phyloP scores from a whole-genome alignment of 2,329 filamentous ascomycete species.

The Coleophoma eucalyptorum region DNA sequence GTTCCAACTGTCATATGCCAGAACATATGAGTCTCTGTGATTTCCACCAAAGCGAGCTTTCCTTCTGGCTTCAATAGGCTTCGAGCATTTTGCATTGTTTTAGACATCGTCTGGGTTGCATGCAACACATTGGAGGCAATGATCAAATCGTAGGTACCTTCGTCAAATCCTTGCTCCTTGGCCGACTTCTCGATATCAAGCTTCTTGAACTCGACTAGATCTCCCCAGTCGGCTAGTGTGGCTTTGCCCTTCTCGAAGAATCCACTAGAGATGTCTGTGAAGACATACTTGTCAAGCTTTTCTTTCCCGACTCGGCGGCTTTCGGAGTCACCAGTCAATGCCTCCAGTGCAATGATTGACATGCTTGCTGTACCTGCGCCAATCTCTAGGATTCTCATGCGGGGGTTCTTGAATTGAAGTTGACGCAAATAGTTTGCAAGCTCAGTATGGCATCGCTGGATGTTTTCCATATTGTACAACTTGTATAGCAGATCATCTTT shows the following conservation, averaged over 20 bases:
- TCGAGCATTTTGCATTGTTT: conserved; percentile 28
- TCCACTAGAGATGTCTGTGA: neutral
- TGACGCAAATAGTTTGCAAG: neutral
- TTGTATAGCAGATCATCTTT: neutral
- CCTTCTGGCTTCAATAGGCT: conserved; percentile 39
- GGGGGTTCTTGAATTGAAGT: neutral
- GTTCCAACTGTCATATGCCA: conserved; percentile 1
- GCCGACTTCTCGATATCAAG: conserved; percentile 18
- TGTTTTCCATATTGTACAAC: neutral
- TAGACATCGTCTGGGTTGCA: conserved; percentile 26
- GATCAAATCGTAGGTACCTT: conserved; percentile 33
- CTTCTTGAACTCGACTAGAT: conserved; percentile 19
- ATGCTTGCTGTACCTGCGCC: neutral
- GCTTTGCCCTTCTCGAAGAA: neutral
- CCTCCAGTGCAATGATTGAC: neutral
- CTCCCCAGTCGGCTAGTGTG: neutral
- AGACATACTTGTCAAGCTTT: neutral
- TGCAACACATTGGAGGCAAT: conserved; percentile 35
- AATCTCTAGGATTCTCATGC: neutral
- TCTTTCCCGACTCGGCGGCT: neutral
- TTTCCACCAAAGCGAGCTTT: conserved; percentile 39
- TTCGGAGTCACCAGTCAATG: neutral
- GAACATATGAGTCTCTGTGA: conserved; percentile 15
- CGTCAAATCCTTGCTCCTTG: conserved; percentile 29
- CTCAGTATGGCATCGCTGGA: neutral